Base-by-base conservation (phyloP, 768 basidiomycete genomes). In the Antrodiella citrinella region DNA sequence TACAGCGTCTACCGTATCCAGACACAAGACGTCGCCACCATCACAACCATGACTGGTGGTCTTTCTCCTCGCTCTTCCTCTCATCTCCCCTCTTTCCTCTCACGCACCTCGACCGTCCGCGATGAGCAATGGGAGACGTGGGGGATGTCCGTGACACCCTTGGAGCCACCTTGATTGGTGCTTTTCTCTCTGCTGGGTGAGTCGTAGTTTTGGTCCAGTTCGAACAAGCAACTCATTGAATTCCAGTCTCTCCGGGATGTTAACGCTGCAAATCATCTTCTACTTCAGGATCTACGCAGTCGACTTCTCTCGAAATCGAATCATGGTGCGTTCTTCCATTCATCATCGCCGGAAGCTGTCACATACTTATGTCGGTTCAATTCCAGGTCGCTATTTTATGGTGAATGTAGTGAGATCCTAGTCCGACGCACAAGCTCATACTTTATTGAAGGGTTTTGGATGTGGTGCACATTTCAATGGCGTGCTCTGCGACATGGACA, bases 201-300 rank as follows among this genome's bases (percentile, higher is more conserved):
- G 30, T 35, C 30, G 7, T 35, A 35, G 7, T 35, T 7, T 7
- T 35, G 30, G n/a, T 15, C 30, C 30, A 35, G 30, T 35, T 35
- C n/a, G n/a, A n/a, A n/a, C n/a, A n/a, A n/a, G n/a, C n/a, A n/a
- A n/a, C n/a, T n/a, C n/a, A 35, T 35, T 35, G 30, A 7, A 7
- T 7, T 15, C 7, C 30, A 57, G 57, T 44, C 43, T 57, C 2
- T 54, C 57, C 13, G 57, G 57, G 20, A 45, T 55, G 7, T 51
- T 57, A 2, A 19, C 51, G 5, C 51, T 54, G 11, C 57, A 57
- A 21, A 49, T 43, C 20, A 48, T 55, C 45, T 15, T 50, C 18
- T 57, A 57, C 44, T 43, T 39, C 20, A 42, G 46, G 23, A 15
- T 26, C 0, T 57, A 52, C 40, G 18, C 43, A 3, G 23, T 38